Evolutionary conservation across 257 asterid genomes (phyloP), one percentile per base, ranked within the genome.

Genomic region (Fraxinus quadrangulata): DNA sequence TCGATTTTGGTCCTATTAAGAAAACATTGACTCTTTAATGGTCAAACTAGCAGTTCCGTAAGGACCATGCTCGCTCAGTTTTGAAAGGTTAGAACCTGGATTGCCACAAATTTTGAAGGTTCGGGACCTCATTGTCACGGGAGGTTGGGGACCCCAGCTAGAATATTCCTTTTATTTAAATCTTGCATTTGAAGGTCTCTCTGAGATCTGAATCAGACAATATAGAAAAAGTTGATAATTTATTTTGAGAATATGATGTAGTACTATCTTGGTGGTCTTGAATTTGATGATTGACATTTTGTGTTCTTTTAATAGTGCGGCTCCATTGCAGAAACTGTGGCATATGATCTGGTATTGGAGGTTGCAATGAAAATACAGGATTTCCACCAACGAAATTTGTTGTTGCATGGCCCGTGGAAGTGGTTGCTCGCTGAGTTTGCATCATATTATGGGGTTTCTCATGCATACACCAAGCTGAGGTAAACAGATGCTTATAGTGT

Each of bases 271-370:
- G 65, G 11, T 54, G 65, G 65, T 16, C 61, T 51, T 21, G 5
- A 61, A 23, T 61, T 61, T 24, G 30, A 63, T 10, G 19, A 24
- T 61, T 63, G 34, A 63, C 69, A 63, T 63, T 63, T 63, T 63
- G 34, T 65, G 73, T 21, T 40, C 76, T 68, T 66, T 42, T 47
- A 31, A 24, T 70, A 87, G 91, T 87, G 91, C 74, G 91, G 91
- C 33, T 85, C 91, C 42, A 87, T 87, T 33, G 91, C 87, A 61
- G 91, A 87, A 79, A 87, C 91, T 42, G 91, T 87, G 74, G 91
- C 89, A 36, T 87, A 87, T 83, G 91, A 87, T 83, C 76, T 87
- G 10, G 87, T 81, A 31, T 75, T 87, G 49, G 91, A 87, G 80
- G 87, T 87, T 72, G 91, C 89, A 67, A 83, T 87, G 91, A 87